Evolutionary conservation across 352 stramenopile species (phyloP).

Genomic region (Globisporangium cederbergense): DNA sequence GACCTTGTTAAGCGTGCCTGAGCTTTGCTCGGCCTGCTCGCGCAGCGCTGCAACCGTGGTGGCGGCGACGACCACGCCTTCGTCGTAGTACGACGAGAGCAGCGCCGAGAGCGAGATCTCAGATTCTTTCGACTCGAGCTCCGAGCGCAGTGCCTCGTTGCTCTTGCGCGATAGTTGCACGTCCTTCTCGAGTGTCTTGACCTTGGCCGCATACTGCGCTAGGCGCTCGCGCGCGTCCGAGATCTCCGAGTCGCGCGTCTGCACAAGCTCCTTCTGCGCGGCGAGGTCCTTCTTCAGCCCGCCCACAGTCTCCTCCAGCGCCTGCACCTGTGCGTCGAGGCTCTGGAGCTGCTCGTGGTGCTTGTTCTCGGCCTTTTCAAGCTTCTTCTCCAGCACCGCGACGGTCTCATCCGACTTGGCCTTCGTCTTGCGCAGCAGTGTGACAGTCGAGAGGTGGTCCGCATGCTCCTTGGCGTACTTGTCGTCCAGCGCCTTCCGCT

Average conservation of each 20-base stretch:
- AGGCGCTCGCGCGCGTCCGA: slow-evolving; percentile 27
- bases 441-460: slow-evolving; percentile 14
- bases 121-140: slow-evolving; percentile 49
- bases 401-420: slow-evolving; percentile 21
- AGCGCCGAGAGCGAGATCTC: slow-evolving; percentile 64
- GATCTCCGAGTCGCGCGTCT: slow-evolving; percentile 28
- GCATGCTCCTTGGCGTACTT: slow-evolving; percentile 38
- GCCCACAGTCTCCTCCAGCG: slow-evolving; percentile 25
- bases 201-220: slow-evolving; percentile 29
- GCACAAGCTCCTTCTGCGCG: slow-evolving; percentile 26
- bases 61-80: slow-evolving; percentile 54
- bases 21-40: slow-evolving; percentile 43
- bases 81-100: slow-evolving; percentile 79
- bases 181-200: slow-evolving; percentile 42
- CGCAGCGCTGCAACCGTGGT: slow-evolving; percentile 33
- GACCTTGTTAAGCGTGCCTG: slow-evolving; percentile 41
- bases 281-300: slow-evolving; percentile 31
- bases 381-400: slow-evolving; percentile 25
- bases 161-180: slow-evolving; percentile 53
- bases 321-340: slow-evolving; percentile 30
- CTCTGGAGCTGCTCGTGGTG: slow-evolving; percentile 18
- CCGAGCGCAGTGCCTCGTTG: slow-evolving; percentile 52
- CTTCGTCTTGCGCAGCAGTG: slow-evolving; percentile 21
- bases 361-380: slow-evolving; percentile 19
- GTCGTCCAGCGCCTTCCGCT: slow-evolving; percentile 33